These are phyloP conservation scores for Primulina huaijiensis DNA, from an alignment of 257 asterid species.

Conservation along the genomic window DNA sequence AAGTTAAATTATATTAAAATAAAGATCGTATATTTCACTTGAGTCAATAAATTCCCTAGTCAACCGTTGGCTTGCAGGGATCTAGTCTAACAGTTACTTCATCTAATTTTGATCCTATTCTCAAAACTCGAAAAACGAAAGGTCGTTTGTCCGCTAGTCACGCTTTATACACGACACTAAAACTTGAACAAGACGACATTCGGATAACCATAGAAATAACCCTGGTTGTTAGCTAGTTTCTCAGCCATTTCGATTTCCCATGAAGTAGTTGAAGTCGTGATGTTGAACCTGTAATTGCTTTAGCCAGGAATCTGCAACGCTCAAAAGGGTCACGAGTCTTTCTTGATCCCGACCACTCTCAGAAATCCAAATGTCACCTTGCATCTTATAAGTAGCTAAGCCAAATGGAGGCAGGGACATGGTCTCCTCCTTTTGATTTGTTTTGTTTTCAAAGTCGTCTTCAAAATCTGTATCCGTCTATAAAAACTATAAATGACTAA, in stretches of 20 bases:
- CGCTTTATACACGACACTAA: not conserved
- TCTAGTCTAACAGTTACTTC: not conserved
- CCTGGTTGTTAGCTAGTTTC: slow-evolving; percentile 4
- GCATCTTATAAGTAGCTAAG: slow-evolving; percentile 67
- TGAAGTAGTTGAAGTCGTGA: slow-evolving; percentile 90
- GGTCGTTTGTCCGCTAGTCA: not conserved
- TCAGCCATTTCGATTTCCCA: slow-evolving; percentile 58
- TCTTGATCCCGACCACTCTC: slow-evolving; percentile 42
- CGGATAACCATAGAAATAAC: not conserved
- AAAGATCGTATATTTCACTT: no score
- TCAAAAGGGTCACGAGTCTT: slow-evolving; percentile 54
- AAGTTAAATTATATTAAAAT: no score
- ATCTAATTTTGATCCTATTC: not conserved
- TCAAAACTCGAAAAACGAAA: not conserved
- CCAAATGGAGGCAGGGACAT: slow-evolving; percentile 72
- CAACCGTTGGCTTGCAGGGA: no score
- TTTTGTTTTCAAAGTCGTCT: slow-evolving; percentile 26
- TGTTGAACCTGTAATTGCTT: slow-evolving; percentile 89
- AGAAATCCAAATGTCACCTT: slow-evolving; percentile 65
- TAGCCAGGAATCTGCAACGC: slow-evolving; percentile 94
- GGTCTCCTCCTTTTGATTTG: slow-evolving; percentile 32
- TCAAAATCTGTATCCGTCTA: slow-evolving; percentile 36
- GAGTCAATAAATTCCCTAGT: no score
- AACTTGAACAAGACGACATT: not conserved
- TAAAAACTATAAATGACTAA: not conserved